Evolutionary conservation across 2,329 filamentous ascomycete species (phyloP), one percentile per base, ranked within the genome.

Genomic region (Aspergillus amoenus): DNA sequence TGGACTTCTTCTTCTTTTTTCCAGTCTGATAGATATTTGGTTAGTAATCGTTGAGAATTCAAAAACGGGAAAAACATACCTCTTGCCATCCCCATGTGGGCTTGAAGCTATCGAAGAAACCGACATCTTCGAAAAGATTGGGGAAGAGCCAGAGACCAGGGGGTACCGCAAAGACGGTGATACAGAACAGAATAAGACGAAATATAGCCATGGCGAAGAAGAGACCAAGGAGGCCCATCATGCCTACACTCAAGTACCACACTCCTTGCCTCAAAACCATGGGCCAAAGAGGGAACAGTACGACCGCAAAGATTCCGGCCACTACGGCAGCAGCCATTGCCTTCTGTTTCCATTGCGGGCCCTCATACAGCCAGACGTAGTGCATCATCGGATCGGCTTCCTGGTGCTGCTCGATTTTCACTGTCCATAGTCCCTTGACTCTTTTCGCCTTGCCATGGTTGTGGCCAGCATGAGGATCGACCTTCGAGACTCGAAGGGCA

Each of bases 181-280:
- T 78, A 72, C 91, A 88, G 80, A 99, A 99, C 27, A 99, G 81
- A 60, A 99, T 96, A 56, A 97, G 83, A 59, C 94, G 88, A 84
- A 99, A 92, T 70, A 99, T 96, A 5, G 93, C 90, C 94, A 99
- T 97, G 70, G 87, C 85, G 76, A 99, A 97, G 85, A 99, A 99
- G 49, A 96, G 79, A 55, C 90, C 94, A 45, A 99, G 84, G 30
- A 97, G 81, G 43, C 91, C 89, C 63, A 99, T 82, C 83, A 96
- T 89, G 58, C 88, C 93, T 86, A 96, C 96, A 74, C 90, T 94
- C 42, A 97, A 82, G 75, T 99, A 97, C 90, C 96, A 99, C 48
- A 97, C 94, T 52, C 93, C 94, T 67, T 94, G 87, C 68, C 94
- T 86, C 77, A 99, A 80, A 73, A 91, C 87, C 61, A 96, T 83